Evolutionary conservation across 192 early-diverging fungal genomes (phyloP), one percentile per base, ranked within the genome.

Genomic region (Lunasporangiospora selenospora): DNA sequence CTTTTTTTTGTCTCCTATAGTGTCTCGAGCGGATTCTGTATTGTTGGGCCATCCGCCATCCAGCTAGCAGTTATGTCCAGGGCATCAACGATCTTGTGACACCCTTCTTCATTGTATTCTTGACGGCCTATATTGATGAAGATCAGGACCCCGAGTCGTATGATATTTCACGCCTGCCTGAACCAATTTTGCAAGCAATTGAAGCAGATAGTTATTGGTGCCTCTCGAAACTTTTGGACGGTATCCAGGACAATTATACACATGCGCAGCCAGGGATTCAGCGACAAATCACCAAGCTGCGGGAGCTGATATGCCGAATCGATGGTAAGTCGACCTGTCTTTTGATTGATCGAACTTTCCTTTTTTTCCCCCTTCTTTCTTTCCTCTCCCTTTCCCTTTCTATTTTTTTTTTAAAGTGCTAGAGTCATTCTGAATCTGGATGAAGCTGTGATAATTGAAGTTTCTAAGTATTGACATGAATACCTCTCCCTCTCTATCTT

Each of bases 161-260:
- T 45, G 75, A 86, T 62, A 62, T 81, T 15, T 67, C 77, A 4
- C 55, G 54, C 16, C 53, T 87, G 24, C 78, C 84, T 47, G 38
- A 85, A 37, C 77, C 81, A 3, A 75, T 80, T 18, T 61, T 98
- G 36, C 75, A 60, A 11, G 86, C 88, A 4, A 91, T 95, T 26
- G 98, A 99, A 57, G 95, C 96, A 11, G 98, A 99, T 75, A 87
- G 88, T 27, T 99, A 94, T 79, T 99, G 98, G 98, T 97, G 95
- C 67, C 81, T 99, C 37, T 92, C 94, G 8, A 93, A 94, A 61
- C 81, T 99, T 39, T 67, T 99, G 34, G 98, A 99, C 71, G 95
- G 96, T 2, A 99, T 99, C 65, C 98, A 99, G 80, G 98, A 99
- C 69, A 99, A 98, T 75, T 99, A 97, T 77, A 99, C 95, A 29